Base-by-base conservation (phyloP, 371 early-diverging fungal species). In the Capillidium heterosporum region DNA sequence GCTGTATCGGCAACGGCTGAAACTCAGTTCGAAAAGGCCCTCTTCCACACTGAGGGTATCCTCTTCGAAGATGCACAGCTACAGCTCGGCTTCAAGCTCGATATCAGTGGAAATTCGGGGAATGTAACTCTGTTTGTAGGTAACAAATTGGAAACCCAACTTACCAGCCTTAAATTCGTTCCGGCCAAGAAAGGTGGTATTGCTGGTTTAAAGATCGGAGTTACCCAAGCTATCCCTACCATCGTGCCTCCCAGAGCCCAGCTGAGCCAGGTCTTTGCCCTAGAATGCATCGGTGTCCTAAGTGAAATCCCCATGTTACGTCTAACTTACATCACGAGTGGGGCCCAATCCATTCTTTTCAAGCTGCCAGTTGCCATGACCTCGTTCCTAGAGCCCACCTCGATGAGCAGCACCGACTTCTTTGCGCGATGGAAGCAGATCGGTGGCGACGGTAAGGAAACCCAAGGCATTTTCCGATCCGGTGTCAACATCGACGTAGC, bases 401-500 rank as follows among this genome's bases (percentile, higher is more conserved):
- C 69, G 15, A 78, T 97, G 63, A 63, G 78, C 23, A 76, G 81
- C 5, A 57, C 67, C n/a, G 91, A 89, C 67, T 97, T 91, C 66
- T 90, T 94, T 61, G 69, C 74, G 21, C 78, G 95, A 24, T 97
- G 98, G 98, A 85, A 83, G 63, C 95, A 94, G 67, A 84, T 97
- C 59, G 93, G 89, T 19, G 91, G 85, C 0, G 65, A 83, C 3
- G 85, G 85, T 17, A 74, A 84, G 19, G 93, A 92, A 61, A 71
- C 67, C 23, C 88, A 87, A 62, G 66, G 63, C 28, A 75, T 87
- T 42, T 82, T 87, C 64, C 70, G 72, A 52, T 68, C 78, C n/a
- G 69, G 71, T 3, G 64, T 65, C 0, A 74, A 75, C 26, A 80
- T 82, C 28, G 70, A 80, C 44, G 47, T 73, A 27, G 67, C 66